Evolutionary conservation across 1,139 yeast genomes (phyloP), one percentile per base, ranked within the genome.

Genomic region (Debaryomyces sp.): DNA sequence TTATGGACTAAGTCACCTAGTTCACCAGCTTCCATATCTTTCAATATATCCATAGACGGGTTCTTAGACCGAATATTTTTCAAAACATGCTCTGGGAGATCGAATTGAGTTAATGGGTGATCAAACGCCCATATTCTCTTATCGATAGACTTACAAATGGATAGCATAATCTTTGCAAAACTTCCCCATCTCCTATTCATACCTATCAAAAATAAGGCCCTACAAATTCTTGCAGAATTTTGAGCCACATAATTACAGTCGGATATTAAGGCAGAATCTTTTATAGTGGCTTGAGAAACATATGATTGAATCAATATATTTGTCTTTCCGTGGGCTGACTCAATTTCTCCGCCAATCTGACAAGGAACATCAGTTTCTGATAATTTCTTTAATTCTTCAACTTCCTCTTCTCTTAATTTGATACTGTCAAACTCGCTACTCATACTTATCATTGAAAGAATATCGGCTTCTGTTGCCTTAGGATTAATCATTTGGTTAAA

Each of bases 171-270:
- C 51, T 83, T 81, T 56, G 94, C 81, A 55, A 91, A 84, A 8
- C 73, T 67, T 3, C 97, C 97, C 98, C 98, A 94, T 54, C 95
- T 76, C 56, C 98, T 77, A 61, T 89, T 88, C 41, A 92, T 74
- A 35, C 96, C 95, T 54, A 95, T 83, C 51, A 92, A 70, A 58
- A 95, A 91, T 44, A 95, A 72, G 0, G 99, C 97, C 23, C 99
- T 80, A 58, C 96, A 82, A 32, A 95, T 94, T 73, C 99, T 84
- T 0, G 94, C 91, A 2, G 98, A 81, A 59, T 95, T 95, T 61
- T 95, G 99, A 1, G 98, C 97, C 50, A 95, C 96, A 64, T 94
- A 95, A 53, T 89, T 88, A 37, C 91, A 78, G 66, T 95, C 99
- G 0, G 97, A 89, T 1, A 83, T 75, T 52, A 95, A 73, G 0